A percentile compares a stretch with the other conserved stretches of the same genome.
These are phyloP conservation scores for Anthoceros angustus DNA, from an alignment of 225 moss, liverwort and hornwort species.

Conservation along the genomic window DNA sequence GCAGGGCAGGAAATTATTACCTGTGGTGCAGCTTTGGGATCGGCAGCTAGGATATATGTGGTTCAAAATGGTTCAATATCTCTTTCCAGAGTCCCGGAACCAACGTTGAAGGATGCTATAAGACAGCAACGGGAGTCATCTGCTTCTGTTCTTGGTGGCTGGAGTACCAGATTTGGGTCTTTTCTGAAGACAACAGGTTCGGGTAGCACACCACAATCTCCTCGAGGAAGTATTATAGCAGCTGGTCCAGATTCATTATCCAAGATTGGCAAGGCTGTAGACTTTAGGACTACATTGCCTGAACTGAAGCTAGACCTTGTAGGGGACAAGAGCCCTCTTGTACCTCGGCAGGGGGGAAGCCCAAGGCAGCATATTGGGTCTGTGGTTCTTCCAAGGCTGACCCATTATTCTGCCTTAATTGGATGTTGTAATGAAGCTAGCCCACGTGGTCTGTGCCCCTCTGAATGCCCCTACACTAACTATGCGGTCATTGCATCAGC, in stretches of 20 bases:
- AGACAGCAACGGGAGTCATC: neutral
- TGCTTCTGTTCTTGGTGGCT: conserved; percentile 8
- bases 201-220: conserved; percentile 1
- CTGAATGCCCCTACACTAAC: no score
- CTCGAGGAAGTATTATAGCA: conserved; percentile 5
- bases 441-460: no score
- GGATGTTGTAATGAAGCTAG: neutral
- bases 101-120: neutral
- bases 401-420: neutral
- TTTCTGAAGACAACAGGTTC: conserved; percentile 17
- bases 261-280: conserved; percentile 7
- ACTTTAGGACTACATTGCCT: neutral
- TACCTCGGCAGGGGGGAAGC: neutral
- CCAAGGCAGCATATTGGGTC: neutral
- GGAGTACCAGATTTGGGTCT: conserved; percentile 23
- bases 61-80: conserved; percentile 53
- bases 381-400: neutral
- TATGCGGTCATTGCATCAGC: no score
- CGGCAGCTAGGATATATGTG: conserved; percentile 54
- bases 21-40: conserved; percentile 42
- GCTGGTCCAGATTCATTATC: neutral
- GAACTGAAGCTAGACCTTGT: conserved; percentile 2
- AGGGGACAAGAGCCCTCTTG: conserved; percentile 4
- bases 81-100: conserved; percentile 21
- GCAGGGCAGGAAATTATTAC: conserved; percentile 62